Evolutionary conservation across 1,139 yeast genomes (phyloP).

Genomic region (Suhomyces panamericanus): DNA sequence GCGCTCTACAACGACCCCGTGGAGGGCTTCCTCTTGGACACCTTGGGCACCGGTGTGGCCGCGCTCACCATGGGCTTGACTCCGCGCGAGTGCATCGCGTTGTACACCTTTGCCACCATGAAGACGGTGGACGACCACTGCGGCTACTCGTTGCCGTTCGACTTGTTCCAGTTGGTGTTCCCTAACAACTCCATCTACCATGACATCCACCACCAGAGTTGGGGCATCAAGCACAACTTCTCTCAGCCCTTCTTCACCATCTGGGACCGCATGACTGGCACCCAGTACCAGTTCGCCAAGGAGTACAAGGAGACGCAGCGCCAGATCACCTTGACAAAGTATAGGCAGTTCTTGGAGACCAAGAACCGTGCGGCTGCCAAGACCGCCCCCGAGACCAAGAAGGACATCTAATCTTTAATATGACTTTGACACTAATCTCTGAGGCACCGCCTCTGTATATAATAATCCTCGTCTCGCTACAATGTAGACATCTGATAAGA

Average conservation of each 20-base stretch:
- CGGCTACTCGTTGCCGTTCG: slow-evolving; percentile 90
- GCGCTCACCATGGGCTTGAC: slow-evolving; percentile 60
- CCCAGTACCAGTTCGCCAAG: slow-evolving; percentile 70
- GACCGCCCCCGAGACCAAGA: slow-evolving; percentile 7
- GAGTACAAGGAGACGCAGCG: slow-evolving; percentile 58
- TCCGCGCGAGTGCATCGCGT: slow-evolving; percentile 71
- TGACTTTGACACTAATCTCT: too few species aligned
- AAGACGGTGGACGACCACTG: slow-evolving; percentile 98
- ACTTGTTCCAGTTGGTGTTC: slow-evolving; percentile 82
- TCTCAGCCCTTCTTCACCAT: slow-evolving; percentile 96
- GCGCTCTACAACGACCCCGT: slow-evolving; percentile 92
- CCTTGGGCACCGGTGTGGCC: slow-evolving; percentile 89
- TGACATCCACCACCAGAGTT: slow-evolving; percentile 94
- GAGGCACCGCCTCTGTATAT: background rate
- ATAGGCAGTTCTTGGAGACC: slow-evolving; percentile 58
- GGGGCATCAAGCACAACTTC: slow-evolving; percentile 91
- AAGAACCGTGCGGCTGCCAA: slow-evolving; percentile 19
- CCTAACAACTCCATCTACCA: slow-evolving; percentile 96
- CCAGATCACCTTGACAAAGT: slow-evolving; percentile 60
- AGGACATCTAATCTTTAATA: slow-evolving; percentile 9
- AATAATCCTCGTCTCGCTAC: background rate
- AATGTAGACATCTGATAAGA: too few species aligned
- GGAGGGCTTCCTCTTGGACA: slow-evolving; percentile 90
- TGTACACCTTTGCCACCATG: slow-evolving; percentile 86
- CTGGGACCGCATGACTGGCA: slow-evolving; percentile 78